Conservation (phyloP, 2,329 filamentous ascomycete species). For the Hawksworthiomyces lignivorus region DNA sequence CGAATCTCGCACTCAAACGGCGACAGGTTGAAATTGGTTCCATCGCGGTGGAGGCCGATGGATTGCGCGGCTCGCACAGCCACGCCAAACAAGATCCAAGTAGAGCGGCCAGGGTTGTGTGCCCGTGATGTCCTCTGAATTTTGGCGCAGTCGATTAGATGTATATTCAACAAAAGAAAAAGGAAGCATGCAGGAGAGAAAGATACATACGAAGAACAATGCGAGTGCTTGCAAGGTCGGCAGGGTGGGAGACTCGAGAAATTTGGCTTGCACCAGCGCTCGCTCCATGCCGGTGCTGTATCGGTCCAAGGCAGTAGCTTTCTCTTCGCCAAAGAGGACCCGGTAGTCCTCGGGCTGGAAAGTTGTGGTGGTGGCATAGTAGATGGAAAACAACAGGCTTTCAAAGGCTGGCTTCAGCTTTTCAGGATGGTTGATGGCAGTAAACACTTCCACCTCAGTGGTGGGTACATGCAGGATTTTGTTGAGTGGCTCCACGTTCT, state of each 20-base stretch:
- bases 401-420: slow-evolving; percentile 4
- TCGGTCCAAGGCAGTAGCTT: slow-evolving; percentile 8
- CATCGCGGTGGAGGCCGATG: slow-evolving; percentile 19
- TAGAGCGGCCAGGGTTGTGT: slow-evolving; percentile 12
- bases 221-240: slow-evolving; percentile 14
- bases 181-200: too few species aligned
- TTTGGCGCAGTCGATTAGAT: too few species aligned
- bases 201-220: slow-evolving; percentile 12
- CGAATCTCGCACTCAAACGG: slow-evolving; percentile 23
- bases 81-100: slow-evolving; percentile 17
- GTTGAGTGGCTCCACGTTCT: slow-evolving; percentile 16
- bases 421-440: slow-evolving; percentile 13
- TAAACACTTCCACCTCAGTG: slow-evolving; percentile 14
- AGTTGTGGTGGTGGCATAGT: slow-evolving; percentile 13
- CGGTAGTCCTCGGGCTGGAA: slow-evolving; percentile 13
- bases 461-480: slow-evolving; percentile 18
- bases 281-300: slow-evolving; percentile 15
- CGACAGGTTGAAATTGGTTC: slow-evolving; percentile 32
- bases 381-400: slow-evolving; percentile 17
- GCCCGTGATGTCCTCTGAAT: slow-evolving; percentile 10
- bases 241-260: slow-evolving; percentile 16
- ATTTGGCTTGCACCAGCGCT: slow-evolving; percentile 14
- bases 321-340: slow-evolving; percentile 13
- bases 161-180: too few species aligned
- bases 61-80: slow-evolving; percentile 16